Conservation (phyloP, 306 rosid species). For the Cicer yamashitae region DNA sequence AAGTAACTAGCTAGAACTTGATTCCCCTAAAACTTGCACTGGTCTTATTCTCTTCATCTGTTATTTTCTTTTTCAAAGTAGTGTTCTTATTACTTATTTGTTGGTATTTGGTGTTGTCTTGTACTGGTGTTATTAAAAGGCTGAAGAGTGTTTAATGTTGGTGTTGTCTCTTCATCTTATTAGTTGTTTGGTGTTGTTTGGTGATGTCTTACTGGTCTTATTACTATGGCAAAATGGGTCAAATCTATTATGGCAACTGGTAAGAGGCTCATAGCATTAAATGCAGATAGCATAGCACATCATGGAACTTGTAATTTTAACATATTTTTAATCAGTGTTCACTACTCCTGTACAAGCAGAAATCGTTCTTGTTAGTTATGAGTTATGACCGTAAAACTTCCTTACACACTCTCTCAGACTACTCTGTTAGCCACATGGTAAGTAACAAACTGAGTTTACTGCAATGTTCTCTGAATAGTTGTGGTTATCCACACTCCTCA, state of each 20-base stretch:
- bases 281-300: background rate
- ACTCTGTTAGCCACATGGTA: slow-evolving; percentile 9
- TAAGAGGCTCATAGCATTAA: background rate
- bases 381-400: background rate
- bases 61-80: no score
- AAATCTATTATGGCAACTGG: background rate
- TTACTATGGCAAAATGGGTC: background rate
- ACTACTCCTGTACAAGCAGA: slow-evolving; percentile 10
- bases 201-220: no score
- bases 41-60: no score
- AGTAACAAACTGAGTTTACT: slow-evolving; percentile 17
- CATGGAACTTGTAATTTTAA: slow-evolving; percentile 10
- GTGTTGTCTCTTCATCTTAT: no score
- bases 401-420: background rate
- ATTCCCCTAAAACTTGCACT: background rate
- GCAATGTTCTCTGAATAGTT: slow-evolving; percentile 16
- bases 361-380: background rate
- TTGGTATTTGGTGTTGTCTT: no score
- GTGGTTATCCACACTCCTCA: background rate
- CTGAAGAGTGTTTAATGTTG: no score
- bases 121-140: no score
- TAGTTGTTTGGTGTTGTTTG: no score
- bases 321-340: background rate
- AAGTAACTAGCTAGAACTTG: background rate
- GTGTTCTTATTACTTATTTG: no score